These are phyloP conservation scores for Curvularia hawaiiensis DNA, from an alignment of 2,329 filamentous ascomycete genomes.

Conservation along the genomic window DNA sequence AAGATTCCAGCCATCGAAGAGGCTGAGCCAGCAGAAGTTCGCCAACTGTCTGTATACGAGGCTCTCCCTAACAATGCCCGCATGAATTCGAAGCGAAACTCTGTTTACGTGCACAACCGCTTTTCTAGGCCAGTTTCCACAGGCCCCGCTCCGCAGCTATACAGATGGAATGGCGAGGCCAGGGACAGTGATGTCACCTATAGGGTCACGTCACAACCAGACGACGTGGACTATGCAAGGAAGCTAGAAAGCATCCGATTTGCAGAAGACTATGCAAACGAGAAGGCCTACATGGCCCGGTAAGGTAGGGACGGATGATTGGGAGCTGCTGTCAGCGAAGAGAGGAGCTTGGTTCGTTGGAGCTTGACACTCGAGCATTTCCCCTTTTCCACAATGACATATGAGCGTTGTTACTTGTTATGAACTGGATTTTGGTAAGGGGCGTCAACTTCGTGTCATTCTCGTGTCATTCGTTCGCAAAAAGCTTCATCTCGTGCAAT, in stretches of 20 bases:
- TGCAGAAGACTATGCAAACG: slow-evolving; percentile 6
- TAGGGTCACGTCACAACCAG: background rate
- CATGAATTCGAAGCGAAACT: slow-evolving; percentile 33
- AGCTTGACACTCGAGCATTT: background rate
- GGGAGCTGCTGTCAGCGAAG: background rate
- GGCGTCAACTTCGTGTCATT: too few relatives aligned
- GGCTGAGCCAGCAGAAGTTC: slow-evolving; percentile 26
- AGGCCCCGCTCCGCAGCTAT: slow-evolving; percentile 10
- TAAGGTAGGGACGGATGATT: background rate
- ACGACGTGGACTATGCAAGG: background rate
- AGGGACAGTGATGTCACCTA: slow-evolving; percentile 11
- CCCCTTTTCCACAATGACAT: background rate
- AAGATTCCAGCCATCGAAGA: slow-evolving; percentile 53
- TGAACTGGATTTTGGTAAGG: too few relatives aligned
- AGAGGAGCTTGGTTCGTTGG: background rate
- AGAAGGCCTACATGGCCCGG: slow-evolving; percentile 4
- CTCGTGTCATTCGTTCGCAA: too few relatives aligned
- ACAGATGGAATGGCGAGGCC: slow-evolving; percentile 12
- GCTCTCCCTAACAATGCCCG: slow-evolving; percentile 51
- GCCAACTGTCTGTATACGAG: slow-evolving; percentile 46
- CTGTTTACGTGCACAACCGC: slow-evolving; percentile 55
- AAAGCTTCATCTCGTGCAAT: too few relatives aligned
- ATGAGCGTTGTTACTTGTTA: too few relatives aligned
- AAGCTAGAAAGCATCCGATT: slow-evolving; percentile 8
- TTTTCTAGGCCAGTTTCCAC: slow-evolving; percentile 45